Conservation (phyloP, 2,329 filamentous ascomycete genomes). For the Colletotrichum cuscutae region DNA sequence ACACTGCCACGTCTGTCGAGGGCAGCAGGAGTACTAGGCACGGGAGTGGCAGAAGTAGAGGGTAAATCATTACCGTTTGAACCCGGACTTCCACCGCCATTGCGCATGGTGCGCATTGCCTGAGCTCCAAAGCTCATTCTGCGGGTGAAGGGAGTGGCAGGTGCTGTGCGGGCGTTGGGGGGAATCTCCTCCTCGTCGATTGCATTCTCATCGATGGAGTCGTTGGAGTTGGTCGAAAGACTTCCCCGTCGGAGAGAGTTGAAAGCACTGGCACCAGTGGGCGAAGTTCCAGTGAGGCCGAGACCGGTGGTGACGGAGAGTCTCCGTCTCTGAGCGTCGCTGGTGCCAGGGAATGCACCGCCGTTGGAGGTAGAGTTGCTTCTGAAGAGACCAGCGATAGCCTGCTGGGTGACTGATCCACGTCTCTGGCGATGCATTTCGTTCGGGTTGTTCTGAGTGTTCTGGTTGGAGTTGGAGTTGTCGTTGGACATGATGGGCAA, state of each 20-base stretch:
- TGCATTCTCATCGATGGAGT: constrained; percentile 77
- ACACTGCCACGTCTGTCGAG: constrained; percentile 39
- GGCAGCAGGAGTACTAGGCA: constrained; percentile 46
- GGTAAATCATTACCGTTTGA: constrained; percentile 66
- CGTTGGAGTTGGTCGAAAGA: constrained; percentile 71
- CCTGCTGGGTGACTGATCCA: constrained; percentile 66
- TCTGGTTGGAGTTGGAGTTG: constrained; percentile 5
- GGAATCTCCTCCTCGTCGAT: constrained; percentile 74
- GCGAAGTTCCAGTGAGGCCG: constrained; percentile 77
- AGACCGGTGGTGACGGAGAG: constrained; percentile 81
- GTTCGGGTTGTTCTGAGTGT: constrained; percentile 32
- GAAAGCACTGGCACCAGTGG: constrained; percentile 64
- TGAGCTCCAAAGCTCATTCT: constrained; percentile 91
- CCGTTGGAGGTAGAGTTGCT: constrained; percentile 61
- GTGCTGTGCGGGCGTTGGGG: constrained; percentile 64
- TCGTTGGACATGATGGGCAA: constrained; percentile 34
- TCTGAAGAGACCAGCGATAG: constrained; percentile 69
- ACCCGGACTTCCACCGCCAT: constrained; percentile 68
- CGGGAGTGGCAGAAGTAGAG: constrained; percentile 50
- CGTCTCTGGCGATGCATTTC: constrained; percentile 54
- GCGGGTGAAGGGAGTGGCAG: constrained; percentile 80
- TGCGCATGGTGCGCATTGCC: constrained; percentile 77
- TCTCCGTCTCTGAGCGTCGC: constrained; percentile 71
- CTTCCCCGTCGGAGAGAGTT: constrained; percentile 70
- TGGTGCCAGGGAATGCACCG: constrained; percentile 56